phyloP scores from a whole-genome alignment of 805 yeast genomes.

The Barnettozyma wickerhamii region DNA sequence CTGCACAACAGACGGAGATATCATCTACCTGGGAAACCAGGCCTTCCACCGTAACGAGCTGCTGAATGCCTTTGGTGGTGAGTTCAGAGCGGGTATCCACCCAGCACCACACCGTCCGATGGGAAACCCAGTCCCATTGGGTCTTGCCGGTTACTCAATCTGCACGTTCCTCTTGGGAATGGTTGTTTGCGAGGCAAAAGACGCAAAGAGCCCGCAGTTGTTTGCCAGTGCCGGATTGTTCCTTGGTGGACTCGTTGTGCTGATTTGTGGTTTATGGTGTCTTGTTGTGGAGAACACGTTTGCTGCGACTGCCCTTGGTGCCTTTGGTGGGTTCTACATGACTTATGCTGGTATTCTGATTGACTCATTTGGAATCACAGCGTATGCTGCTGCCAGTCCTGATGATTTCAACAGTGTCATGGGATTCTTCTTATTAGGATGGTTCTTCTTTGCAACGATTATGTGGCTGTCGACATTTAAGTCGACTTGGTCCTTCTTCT shows the following conservation, averaged over 20 bases:
- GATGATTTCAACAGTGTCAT: conserved; percentile 39
- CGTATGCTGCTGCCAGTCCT: conserved; percentile 29
- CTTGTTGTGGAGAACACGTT: conserved; percentile 48
- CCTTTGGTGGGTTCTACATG: conserved; percentile 55
- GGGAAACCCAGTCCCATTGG: conserved; percentile 48
- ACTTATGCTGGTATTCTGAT: conserved; percentile 43
- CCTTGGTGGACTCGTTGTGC: conserved; percentile 46
- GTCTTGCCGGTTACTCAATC: conserved; percentile 44
- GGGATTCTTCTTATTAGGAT: conserved; percentile 46
- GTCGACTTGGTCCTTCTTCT: conserved; percentile 12
- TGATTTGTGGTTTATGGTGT: conserved; percentile 50
- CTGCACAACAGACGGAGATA: conserved; percentile 34
- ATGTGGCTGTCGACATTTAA: conserved; percentile 44
- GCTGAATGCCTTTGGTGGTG: conserved; percentile 10
- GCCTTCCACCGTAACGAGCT: conserved; percentile 7
- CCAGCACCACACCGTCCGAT: conserved; percentile 13
- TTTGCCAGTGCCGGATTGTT: conserved; percentile 43
- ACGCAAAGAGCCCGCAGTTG: conserved; percentile 38
- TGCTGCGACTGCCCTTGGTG: conserved; percentile 48
- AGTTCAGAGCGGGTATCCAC: conserved; percentile 6
- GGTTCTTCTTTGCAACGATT: conserved; percentile 47
- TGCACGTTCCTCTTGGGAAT: conserved; percentile 46
- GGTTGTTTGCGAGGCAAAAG: conserved; percentile 41
- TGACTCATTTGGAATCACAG: conserved; percentile 39
- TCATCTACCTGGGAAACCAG: conserved; percentile 23